Evolutionary conservation across 805 yeast species (phyloP).

Genomic region (Teunomyces barrocoloradensis): DNA sequence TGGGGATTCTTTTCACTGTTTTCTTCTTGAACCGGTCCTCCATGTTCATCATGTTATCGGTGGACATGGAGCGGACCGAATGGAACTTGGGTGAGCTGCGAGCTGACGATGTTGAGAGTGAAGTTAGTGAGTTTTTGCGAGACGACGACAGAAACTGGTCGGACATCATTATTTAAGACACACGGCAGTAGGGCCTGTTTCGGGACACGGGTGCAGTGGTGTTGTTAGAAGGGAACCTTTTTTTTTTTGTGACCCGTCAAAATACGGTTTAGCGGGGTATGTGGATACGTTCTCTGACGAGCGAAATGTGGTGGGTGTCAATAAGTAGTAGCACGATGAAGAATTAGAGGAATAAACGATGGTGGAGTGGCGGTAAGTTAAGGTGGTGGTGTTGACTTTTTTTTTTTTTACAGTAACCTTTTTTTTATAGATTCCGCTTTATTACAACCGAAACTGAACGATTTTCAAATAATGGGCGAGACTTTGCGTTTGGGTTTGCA

Average conservation of each 20-base stretch:
- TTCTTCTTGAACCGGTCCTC: constrained; percentile 41
- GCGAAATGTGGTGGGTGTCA: not conserved
- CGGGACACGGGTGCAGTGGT: not conserved
- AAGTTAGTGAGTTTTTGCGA: constrained; percentile 7
- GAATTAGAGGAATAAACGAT: not conserved
- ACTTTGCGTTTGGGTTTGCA: not conserved
- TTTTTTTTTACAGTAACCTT: not conserved
- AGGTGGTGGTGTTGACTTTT: not conserved
- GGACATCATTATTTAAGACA: not conserved
- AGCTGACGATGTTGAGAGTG: constrained; percentile 4
- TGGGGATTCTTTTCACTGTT: constrained; percentile 25
- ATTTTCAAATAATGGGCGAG: not conserved
- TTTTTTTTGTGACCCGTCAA: not conserved
- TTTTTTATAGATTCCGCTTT: constrained; percentile 1
- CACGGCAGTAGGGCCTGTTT: too few relatives aligned
- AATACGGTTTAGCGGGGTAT: not conserved
- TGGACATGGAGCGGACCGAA: constrained; percentile 26
- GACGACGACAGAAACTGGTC: constrained; percentile 5
- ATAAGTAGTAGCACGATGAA: not conserved
- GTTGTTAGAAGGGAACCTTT: not conserved
- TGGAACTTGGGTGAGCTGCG: not conserved
- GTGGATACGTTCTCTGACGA: not conserved
- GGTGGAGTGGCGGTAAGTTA: not conserved
- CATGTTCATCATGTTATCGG: constrained; percentile 36
- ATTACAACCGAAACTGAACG: not conserved